These are phyloP conservation scores for Byssochlamys sp. DNA, from an alignment of 2,329 filamentous ascomycete genomes.

Conservation along the genomic window DNA sequence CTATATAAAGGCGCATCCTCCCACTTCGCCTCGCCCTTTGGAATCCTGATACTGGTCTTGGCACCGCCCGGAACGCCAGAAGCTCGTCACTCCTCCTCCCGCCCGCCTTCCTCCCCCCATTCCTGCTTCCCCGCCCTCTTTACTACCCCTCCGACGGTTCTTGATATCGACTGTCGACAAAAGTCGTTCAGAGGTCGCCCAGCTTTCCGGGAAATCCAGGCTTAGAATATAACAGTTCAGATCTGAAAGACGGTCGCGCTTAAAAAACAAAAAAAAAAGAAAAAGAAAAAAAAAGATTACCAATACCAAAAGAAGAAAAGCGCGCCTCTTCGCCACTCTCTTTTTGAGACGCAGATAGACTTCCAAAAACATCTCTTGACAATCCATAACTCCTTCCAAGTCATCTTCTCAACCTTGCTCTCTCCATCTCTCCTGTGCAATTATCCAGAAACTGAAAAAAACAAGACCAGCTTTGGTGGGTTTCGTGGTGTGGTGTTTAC, in stretches of 20 bases:
- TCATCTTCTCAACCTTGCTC: constrained; percentile 1
- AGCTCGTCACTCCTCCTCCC: constrained; percentile 18
- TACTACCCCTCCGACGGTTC: constrained; percentile 3
- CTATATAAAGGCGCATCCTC: constrained; percentile 34
- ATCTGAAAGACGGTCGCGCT: constrained; percentile 5
- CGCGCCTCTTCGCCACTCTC: constrained; percentile 14
- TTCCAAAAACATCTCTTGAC: constrained; percentile 1
- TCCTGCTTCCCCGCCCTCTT: constrained; percentile 10
- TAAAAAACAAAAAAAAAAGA: constrained; percentile 5
- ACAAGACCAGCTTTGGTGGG: constrained; percentile 5
- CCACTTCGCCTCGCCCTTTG: constrained; percentile 21
- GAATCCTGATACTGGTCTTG: constrained; percentile 32
- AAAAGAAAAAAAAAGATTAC: not conserved
- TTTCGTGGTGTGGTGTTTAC: constrained; percentile 2
- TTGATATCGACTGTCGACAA: not conserved
- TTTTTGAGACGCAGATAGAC: constrained; percentile 20
- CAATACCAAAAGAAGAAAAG: not conserved
- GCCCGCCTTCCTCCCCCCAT: constrained; percentile 11
- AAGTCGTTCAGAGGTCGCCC: constrained; percentile 3
- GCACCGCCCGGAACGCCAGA: constrained; percentile 28
- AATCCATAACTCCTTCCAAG: not conserved
- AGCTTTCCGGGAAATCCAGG: constrained; percentile 12
- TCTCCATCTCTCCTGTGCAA: constrained; percentile 1
- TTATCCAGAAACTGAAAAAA: constrained; percentile 3
- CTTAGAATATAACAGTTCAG: constrained; percentile 2